phyloP scores from a whole-genome alignment of 306 rosid species.

The Dryas alaskensis region DNA sequence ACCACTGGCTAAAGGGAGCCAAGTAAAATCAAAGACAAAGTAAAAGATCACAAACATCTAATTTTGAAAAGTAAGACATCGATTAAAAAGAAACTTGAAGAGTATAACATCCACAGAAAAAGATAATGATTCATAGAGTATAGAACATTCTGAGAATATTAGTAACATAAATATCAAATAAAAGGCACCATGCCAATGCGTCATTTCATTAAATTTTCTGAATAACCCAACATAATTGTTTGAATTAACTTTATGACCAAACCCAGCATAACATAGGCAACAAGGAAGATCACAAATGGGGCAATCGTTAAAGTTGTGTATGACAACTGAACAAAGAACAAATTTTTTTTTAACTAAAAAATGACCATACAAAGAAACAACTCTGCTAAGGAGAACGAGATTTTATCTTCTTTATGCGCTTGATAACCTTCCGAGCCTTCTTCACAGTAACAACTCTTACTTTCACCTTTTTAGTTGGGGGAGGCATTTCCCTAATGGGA shows the following conservation, averaged over 20 bases:
- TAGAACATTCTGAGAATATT: neutral
- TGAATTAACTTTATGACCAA: constrained; percentile 10
- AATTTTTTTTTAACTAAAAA: constrained; percentile 4
- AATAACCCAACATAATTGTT: constrained; percentile 18
- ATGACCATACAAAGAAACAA: neutral
- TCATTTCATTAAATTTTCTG: constrained; percentile 14
- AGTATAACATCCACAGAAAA: neutral
- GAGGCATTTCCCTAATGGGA: constrained; percentile 76
- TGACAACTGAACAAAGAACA: constrained; percentile 8
- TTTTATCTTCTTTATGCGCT: constrained; percentile 68
- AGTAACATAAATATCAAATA: neutral
- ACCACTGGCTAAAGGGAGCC: neutral
- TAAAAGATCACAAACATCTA: neutral
- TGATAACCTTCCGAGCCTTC: constrained; percentile 68
- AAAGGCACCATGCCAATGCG: neutral
- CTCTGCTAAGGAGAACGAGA: constrained; percentile 29
- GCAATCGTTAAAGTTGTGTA: neutral
- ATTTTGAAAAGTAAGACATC: neutral
- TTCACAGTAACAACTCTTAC: constrained; percentile 43
- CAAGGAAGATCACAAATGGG: constrained; percentile 1
- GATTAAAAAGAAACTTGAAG: neutral
- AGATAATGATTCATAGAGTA: neutral
- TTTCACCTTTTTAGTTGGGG: constrained; percentile 49
- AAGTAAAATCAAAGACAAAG: neutral
- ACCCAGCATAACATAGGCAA: constrained; percentile 6